These are phyloP conservation scores for Leucoagaricus sp. DNA, from an alignment of 1,284 basidiomycete species.

Conservation along the genomic window DNA sequence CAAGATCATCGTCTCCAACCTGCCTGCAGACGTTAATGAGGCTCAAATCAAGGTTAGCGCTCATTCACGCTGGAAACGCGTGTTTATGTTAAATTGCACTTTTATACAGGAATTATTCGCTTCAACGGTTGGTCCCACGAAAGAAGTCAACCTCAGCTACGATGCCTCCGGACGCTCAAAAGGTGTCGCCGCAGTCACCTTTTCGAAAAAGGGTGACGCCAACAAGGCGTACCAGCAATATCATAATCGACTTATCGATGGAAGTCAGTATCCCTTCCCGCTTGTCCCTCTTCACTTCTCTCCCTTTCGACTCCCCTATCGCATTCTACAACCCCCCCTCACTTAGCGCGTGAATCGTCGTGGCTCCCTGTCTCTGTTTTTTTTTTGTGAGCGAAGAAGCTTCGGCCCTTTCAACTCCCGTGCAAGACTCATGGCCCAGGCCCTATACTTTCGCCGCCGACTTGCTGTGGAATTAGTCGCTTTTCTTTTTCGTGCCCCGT, in stretches of 20 bases:
- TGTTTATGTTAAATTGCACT: neutral
- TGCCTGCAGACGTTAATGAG: slow-evolving; percentile 95
- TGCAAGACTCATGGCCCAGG: neutral
- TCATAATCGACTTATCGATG: slow-evolving; percentile 99
- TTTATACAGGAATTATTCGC: slow-evolving; percentile 84
- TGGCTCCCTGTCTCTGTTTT: slow-evolving; percentile 16
- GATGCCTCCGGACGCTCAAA: slow-evolving; percentile 87
- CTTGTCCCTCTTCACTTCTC: slow-evolving; percentile 39
- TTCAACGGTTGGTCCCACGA: slow-evolving; percentile 87
- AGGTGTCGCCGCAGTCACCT: slow-evolving; percentile 87
- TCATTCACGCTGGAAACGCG: neutral
- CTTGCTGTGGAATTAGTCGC: neutral
- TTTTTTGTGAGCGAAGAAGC: slow-evolving; percentile 3
- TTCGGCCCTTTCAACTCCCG: neutral
- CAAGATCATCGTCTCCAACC: slow-evolving; percentile 97
- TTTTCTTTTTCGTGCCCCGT: neutral
- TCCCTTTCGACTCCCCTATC: slow-evolving; percentile 25
- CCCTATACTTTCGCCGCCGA: neutral
- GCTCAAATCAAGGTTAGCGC: slow-evolving; percentile 87
- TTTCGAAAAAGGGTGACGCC: slow-evolving; percentile 87
- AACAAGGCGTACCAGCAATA: slow-evolving; percentile 92
- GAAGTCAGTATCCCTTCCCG: slow-evolving; percentile 84
- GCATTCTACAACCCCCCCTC: slow-evolving; percentile 14
- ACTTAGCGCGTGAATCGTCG: slow-evolving; percentile 17
- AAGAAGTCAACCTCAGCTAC: slow-evolving; percentile 84